Conservation (phyloP, 768 basidiomycete genomes). For the Termitomyces sp. region DNA sequence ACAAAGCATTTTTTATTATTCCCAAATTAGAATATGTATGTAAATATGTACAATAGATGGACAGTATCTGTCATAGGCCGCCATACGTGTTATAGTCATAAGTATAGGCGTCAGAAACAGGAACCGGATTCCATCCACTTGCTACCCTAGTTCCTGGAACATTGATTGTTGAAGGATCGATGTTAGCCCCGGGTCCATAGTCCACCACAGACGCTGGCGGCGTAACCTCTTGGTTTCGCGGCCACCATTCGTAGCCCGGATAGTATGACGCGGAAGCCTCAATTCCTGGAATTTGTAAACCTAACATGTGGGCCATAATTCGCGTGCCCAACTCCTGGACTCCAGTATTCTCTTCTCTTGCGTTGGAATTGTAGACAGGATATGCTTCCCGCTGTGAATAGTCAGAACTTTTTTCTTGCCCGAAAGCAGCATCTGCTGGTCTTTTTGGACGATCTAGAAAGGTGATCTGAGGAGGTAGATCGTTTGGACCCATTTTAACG, state of each 20-base stretch:
- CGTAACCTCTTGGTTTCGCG: constrained; percentile 31
- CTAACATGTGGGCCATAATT: constrained; percentile 70
- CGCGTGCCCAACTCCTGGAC: constrained; percentile 60
- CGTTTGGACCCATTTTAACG: constrained; percentile 49
- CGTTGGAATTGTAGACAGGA: constrained; percentile 15
- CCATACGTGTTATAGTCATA: constrained; percentile 15
- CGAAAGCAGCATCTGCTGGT: constrained; percentile 58
- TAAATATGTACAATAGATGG: neutral
- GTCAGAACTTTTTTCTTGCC: constrained; percentile 42
- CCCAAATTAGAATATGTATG: constrained; percentile 4
- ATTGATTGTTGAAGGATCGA: neutral
- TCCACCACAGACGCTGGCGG: constrained; percentile 11
- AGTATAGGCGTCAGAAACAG: constrained; percentile 12
- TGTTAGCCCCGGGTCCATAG: constrained; percentile 1
- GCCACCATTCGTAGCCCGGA: constrained; percentile 66
- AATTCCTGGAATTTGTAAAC: constrained; percentile 57
- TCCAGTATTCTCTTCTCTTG: constrained; percentile 30
- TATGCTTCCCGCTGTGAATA: constrained; percentile 38
- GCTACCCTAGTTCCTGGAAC: neutral
- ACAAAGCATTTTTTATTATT: constrained; percentile 6
- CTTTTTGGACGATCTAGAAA: constrained; percentile 47
- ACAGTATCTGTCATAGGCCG: constrained; percentile 8
- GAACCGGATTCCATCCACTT: constrained; percentile 9
- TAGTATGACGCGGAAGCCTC: constrained; percentile 53
- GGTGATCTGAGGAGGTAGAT: constrained; percentile 28